phyloP scores from a whole-genome alignment of 805 yeast species.

The Metschnikowia lachancei region DNA sequence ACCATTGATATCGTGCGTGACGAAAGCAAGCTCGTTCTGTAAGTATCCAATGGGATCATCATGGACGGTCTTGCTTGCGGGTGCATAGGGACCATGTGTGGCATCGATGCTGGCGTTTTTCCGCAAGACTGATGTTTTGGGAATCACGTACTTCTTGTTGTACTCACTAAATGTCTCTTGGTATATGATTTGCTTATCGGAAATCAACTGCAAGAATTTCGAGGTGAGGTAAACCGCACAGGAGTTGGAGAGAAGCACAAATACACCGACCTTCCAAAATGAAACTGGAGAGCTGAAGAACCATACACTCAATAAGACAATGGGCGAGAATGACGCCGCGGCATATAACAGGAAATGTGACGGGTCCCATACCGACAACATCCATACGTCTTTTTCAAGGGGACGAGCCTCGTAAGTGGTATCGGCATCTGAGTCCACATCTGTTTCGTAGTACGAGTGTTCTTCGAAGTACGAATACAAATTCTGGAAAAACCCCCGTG shows the following conservation, averaged over 20 bases:
- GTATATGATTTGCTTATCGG: constrained; percentile 59
- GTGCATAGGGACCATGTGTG: constrained; percentile 37
- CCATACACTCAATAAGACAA: constrained; percentile 43
- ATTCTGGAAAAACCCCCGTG: constrained; percentile 13
- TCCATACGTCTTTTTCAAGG: constrained; percentile 46
- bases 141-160: constrained; percentile 59
- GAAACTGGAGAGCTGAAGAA: constrained; percentile 23
- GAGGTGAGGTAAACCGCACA: constrained; percentile 39
- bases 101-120: constrained; percentile 66
- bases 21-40: constrained; percentile 39
- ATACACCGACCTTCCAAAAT: constrained; percentile 33
- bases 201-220: constrained; percentile 45
- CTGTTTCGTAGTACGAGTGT: constrained; percentile 18
- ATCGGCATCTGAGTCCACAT: constrained; percentile 23
- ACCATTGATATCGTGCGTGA: constrained; percentile 50
- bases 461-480: constrained; percentile 18
- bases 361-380: constrained; percentile 66
- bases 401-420: constrained; percentile 21
- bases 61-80: constrained; percentile 25
- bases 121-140: constrained; percentile 47
- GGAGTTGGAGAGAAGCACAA: constrained; percentile 32
- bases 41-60: constrained; percentile 22
- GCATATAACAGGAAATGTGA: constrained; percentile 52
- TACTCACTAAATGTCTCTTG: constrained; percentile 64
- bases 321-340: constrained; percentile 58